Base-by-base conservation (phyloP, 805 yeast species). In the Saccharomycopsis babjevae region DNA sequence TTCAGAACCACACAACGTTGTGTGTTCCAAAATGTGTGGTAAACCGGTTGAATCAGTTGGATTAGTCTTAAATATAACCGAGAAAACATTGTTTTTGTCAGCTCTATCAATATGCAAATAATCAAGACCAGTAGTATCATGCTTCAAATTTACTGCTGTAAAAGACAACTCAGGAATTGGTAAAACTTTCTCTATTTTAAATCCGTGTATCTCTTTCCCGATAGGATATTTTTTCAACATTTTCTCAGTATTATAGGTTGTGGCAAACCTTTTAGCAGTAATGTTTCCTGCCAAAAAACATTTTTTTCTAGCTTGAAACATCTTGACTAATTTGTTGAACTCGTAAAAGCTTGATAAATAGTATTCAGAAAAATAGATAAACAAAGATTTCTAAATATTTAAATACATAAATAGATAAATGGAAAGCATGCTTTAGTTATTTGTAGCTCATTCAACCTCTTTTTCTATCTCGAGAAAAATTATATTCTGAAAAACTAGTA, bases 31-130 rank as follows among this genome's bases (percentile, higher is more conserved):
- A 61, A 94, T 92, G 72, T 94, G 99, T 3, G 99, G 97, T 1
- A 94, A 89, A 25, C 99, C 99, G 3, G 97, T 88, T n/a, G 83
- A 79, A 70, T 94, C 85, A 0, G 98, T 97, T 0, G 99, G 97
- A 67, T 91, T 89, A 0, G 99, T 94, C 72, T 89, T 90, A 76
- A 94, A 92, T 0, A 88, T 90, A 52, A 94, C 81, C 65, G 92
- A 83, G 70, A 94, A 94, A 11, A 90, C 97, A 70, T 90, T 90
- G 71, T 92, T 93, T 57, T 77, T 75, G 69, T 93, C 97, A 61
- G 84, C 83, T 38, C 93, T 78, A 66, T 87, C 96, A 58, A 94
- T 81, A 70, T 94, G 99, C 34, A 94, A 70, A 72, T 93, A 97
- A 61, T 83, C 77, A 10, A 96, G 79, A 1, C 93, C 94, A 0